Base-by-base conservation (phyloP, 768 basidiomycete genomes). In the Pulveroboletus sp. region DNA sequence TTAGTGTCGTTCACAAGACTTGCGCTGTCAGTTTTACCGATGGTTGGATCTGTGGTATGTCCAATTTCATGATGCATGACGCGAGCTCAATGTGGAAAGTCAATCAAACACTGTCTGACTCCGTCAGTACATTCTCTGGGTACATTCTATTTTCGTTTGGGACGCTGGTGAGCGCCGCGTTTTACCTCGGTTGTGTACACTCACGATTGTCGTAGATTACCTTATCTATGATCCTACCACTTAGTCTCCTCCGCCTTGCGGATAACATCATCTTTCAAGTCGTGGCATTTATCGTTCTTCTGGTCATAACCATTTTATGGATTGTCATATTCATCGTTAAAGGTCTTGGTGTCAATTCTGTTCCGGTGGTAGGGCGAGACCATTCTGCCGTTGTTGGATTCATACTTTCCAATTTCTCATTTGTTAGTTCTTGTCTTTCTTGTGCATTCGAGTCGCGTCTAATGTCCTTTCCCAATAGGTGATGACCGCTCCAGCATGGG, bases 241-340 rank as follows among this genome's bases (percentile, higher is more conserved):
- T 62, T 19, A 62, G 60, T 39, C 54, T 62, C 39, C 46, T 59
- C 23, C 60, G 51, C 8, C 52, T 62, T 10, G 57, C 62, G 10
- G 60, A 62, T 21, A 62, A 59, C 34, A 52, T 62, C 43, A 53
- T 62, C 14, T 62, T 62, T 16, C 60, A 62, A 40, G 20, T 62
- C 7, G 61, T 27, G 17, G 63, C 60, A 2, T 63, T 63, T 29
- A 43, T 62, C 23, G 1, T 43, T 17, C 61, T 62, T 9, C 38
- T 62, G 39, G 16, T 52, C 47, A 52, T 60, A 12, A 50, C 60
- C 11, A 16, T 60, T 21, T 1, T 45, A 36, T 62, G 60, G 60
- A 52, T 63, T 16, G 39, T 47, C 31, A 37, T 62, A 7, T 62
- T 53, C 25, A 21, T 17, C 16, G 16, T 56, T 11, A 52, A 3